phyloP scores from a whole-genome alignment of 2,329 filamentous ascomycete genomes.

The Verticillium alfalfae region DNA sequence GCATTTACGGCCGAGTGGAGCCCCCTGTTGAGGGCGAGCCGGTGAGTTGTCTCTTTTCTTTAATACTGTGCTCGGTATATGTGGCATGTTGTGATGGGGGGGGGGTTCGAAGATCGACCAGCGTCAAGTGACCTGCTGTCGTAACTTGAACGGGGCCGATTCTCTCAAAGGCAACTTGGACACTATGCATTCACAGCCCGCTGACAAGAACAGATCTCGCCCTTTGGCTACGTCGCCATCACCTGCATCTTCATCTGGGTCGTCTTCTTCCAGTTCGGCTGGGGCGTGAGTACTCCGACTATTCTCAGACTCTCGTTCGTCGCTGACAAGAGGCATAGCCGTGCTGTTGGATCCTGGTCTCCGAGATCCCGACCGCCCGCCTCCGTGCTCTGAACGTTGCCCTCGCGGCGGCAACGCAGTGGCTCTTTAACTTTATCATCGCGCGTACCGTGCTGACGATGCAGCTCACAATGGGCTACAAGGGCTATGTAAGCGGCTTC shows the following conservation, averaged over 20 bases:
- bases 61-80: not conserved
- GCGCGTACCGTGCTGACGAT: slow-evolving; percentile 63
- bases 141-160: too few species aligned
- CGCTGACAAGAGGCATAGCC: slow-evolving; percentile 23
- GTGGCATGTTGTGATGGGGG: too few species aligned
- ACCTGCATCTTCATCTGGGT: slow-evolving; percentile 70
- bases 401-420: slow-evolving; percentile 63
- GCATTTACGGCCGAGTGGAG: slow-evolving; percentile 61
- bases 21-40: slow-evolving; percentile 47
- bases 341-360: slow-evolving; percentile 67
- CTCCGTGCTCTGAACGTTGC: slow-evolving; percentile 63
- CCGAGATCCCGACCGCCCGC: slow-evolving; percentile 63
- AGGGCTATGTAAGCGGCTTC: slow-evolving; percentile 29
- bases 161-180: too few species aligned
- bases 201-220: slow-evolving; percentile 34
- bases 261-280: slow-evolving; percentile 62
- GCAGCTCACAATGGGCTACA: slow-evolving; percentile 47
- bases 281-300: slow-evolving; percentile 37
- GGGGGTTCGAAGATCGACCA: too few species aligned
- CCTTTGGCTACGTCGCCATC: slow-evolving; percentile 65
- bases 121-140: too few species aligned
- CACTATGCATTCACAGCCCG: too few species aligned
- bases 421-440: slow-evolving; percentile 71
- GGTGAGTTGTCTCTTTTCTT: slow-evolving; percentile 20
- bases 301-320: too few species aligned